These are phyloP conservation scores for Aspergillus jensenii DNA, from an alignment of 2,329 filamentous ascomycete genomes.

Conservation along the genomic window DNA sequence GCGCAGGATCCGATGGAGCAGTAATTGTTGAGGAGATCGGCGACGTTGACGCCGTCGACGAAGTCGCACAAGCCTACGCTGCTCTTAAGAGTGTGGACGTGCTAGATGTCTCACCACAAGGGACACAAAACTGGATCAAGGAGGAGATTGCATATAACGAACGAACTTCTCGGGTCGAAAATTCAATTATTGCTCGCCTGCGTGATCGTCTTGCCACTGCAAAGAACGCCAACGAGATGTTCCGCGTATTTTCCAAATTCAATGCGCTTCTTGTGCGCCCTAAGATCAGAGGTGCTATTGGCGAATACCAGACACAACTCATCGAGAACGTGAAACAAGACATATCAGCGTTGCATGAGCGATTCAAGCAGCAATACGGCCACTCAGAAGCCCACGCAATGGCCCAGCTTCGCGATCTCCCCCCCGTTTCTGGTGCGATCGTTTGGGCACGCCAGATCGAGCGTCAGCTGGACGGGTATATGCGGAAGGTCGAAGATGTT, in stretches of 20 bases:
- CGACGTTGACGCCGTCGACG: constrained; percentile 94
- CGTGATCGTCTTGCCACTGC: constrained; percentile 91
- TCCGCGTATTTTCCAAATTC: constrained; percentile 99
- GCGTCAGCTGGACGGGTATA: constrained; percentile 90
- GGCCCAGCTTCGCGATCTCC: constrained; percentile 93
- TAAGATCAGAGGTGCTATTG: constrained; percentile 98
- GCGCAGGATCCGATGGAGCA: constrained; percentile 55
- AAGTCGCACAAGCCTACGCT: constrained; percentile 92
- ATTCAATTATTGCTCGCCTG: constrained; percentile 94
- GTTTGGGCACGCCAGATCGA: constrained; percentile 98
- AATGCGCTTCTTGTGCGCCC: constrained; percentile 97
- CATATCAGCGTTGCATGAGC: constrained; percentile 88
- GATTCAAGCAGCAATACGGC: constrained; percentile 98
- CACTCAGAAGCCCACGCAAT: constrained; percentile 97
- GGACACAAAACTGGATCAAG: constrained; percentile 87
- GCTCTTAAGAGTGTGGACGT: constrained; percentile 93
- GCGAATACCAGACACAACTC: constrained; percentile 95
- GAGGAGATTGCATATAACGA: constrained; percentile 97
- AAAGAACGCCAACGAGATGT: constrained; percentile 99
- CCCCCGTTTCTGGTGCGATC: constrained; percentile 93
- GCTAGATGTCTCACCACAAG: constrained; percentile 84
- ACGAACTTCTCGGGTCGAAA: constrained; percentile 93
- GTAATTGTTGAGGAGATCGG: constrained; percentile 90
- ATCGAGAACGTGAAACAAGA: constrained; percentile 98
- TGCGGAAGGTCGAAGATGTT: constrained; percentile 99